Base-by-base conservation (phyloP, 1,139 yeast species). In the Suhomyces panamericanus region DNA sequence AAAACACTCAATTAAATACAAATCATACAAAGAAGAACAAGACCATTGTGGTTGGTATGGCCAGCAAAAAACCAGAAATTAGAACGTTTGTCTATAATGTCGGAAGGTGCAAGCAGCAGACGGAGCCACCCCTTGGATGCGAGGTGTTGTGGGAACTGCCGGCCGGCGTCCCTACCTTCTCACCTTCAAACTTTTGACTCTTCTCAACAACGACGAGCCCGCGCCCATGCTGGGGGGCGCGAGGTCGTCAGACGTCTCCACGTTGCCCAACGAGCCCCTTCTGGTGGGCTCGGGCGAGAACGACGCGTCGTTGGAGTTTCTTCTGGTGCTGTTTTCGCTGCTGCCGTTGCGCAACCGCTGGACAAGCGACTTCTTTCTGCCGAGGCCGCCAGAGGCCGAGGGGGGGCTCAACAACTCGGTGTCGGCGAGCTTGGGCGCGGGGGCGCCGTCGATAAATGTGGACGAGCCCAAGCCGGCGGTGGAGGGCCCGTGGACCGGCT, bases 361-460 rank as follows among this genome's bases (percentile, higher is more conserved):
- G 9, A 80, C 88, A 41, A 87, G 62, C 10, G 95, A 85, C 70
- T 88, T 88, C 66, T 87, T 87, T 66, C 91, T 79, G 22, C 78
- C 77, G 48, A 85, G 62, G 1, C 80, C 80, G 22, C 72, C 70
- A 36, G 57, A 57, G 39, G 50, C 54, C 39, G 50, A 54, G 16
- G 62, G 24, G 6, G 24, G 40, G 42, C 58, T 49, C 46, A 68
- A 58, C 45, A 50, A 60, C 15, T 64, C 67, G 29, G 70, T 70
- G 2, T 34, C 39, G 9, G n/a, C 35, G 13, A 20, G 13, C 68
- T 58, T 63, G 26, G 96, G 84, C 3, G 97, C 99, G 14, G 98
- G 98, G 0, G 98, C 95, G 31, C 99, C 99, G 63, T 93, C 98
- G 53, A 93, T 65, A 62, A 93, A 93, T 0, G 99, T 93, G 2